phyloP scores from a whole-genome alignment of 148 eudicot genomes.

The Rhododendron molle region DNA sequence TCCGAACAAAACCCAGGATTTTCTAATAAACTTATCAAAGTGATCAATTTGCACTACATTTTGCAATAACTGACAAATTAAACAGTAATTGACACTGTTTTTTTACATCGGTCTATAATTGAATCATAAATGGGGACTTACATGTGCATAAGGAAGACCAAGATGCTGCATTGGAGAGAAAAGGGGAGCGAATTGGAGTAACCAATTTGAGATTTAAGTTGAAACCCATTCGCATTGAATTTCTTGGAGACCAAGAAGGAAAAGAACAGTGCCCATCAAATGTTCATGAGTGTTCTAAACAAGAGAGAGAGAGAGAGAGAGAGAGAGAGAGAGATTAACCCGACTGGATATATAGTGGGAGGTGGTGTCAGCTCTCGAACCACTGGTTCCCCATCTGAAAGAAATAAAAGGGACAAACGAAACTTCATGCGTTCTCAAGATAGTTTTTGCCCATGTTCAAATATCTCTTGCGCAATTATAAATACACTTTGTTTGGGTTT shows the following conservation, averaged over 20 bases:
- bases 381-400: background rate
- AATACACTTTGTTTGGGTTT: no score
- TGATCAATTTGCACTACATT: background rate
- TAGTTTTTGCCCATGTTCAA: no score
- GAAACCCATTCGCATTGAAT: background rate
- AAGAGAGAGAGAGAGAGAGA: background rate
- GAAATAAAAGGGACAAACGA: background rate
- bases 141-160: constrained; percentile 44
- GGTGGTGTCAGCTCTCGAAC: background rate
- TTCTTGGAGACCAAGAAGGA: background rate
- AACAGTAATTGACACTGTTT: background rate
- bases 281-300: background rate
- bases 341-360: background rate
- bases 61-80: background rate
- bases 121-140: constrained; percentile 18
- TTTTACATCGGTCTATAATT: background rate
- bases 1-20: background rate
- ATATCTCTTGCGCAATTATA: no score
- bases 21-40: background rate
- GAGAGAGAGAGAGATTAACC: background rate
- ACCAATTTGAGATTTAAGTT: background rate
- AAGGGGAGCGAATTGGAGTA: constrained; percentile 46
- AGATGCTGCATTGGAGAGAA: constrained; percentile 42
- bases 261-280: background rate
- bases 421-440: background rate